phyloP scores from a whole-genome alignment of 371 early-diverging fungal genomes.

The Mortierella sp. region DNA sequence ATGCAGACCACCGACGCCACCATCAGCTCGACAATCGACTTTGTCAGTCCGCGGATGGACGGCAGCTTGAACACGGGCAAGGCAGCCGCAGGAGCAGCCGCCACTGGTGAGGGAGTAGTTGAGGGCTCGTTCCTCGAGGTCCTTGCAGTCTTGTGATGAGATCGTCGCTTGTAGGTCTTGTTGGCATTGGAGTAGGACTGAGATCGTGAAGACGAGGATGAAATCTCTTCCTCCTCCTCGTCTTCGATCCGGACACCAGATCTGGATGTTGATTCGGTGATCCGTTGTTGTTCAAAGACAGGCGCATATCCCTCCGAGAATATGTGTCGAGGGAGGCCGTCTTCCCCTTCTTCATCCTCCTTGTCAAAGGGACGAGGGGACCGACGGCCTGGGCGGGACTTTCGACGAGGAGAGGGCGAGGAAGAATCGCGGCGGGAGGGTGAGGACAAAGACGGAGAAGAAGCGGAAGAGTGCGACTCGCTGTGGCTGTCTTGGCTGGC shows the following conservation, averaged over 20 bases:
- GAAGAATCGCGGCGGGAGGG: neutral
- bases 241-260: neutral
- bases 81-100: slow-evolving; percentile 1
- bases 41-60: slow-evolving; percentile 21
- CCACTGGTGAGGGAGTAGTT: neutral
- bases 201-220: neutral
- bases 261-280: slow-evolving; percentile 1
- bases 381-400: neutral
- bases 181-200: neutral
- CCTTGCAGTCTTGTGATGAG: neutral
- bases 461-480: neutral
- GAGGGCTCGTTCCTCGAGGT: neutral
- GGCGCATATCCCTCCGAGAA: slow-evolving; percentile 1
- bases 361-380: slow-evolving; percentile 6
- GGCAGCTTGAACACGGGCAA: slow-evolving; percentile 41
- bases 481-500: slow-evolving; percentile 22
- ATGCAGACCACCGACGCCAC: slow-evolving; percentile 37
- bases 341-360: neutral
- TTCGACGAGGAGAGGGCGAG: neutral
- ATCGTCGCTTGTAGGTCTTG: slow-evolving; percentile 16
- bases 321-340: neutral
- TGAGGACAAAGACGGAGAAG: slow-evolving; percentile 7
- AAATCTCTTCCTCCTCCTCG: neutral
- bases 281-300: slow-evolving; percentile 9
- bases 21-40: slow-evolving; percentile 29